Base-by-base conservation (phyloP, 176 grass and related monocot genomes). In the Oryza meyeriana region DNA sequence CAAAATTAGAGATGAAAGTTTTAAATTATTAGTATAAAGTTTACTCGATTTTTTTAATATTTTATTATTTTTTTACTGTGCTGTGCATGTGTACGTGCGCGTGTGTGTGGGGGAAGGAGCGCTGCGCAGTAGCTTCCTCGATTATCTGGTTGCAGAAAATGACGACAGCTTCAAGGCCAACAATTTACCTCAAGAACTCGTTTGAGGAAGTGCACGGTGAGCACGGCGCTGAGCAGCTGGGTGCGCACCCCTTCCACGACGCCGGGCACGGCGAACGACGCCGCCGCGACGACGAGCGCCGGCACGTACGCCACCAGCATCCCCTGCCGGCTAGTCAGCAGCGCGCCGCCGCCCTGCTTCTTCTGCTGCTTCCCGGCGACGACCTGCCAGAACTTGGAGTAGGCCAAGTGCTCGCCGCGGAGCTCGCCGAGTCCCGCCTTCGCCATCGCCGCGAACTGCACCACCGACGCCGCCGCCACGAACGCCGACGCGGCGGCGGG, bases 301-400 rank as follows among this genome's bases (percentile, higher is more conserved):
- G 90, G 94, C n/a, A 41, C 58, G 81, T 97, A 97, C 42, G 87
- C 50, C 4, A 94, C 67, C 67, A 90, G 77, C 94, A 97, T 97
- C 39, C 90, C 90, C 25, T 16, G 52, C 4, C 83, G 83, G 85
- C 78, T 82, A 0, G 83, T 57, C 39, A 94, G 58, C 10, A 73
- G 70, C 76, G 41, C 17, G 48, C 4, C 24, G 8, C 17, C 12
- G 2, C 22, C 20, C 1, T 10, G 11, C 33, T 22, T 13, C 3
- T 0, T 3, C 12, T 32, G 36, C 64, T 50, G 34, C 28, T 48
- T 20, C 26, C 28, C 76, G 11, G 78, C 73, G 25, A 67, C 12
- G 85, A 82, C 38, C 88, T 88, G 80, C 92, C 80, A 92, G 84
- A 97, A 94, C 88, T 94, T 97, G 74, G 92, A 94, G 70, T 97